Evolutionary conservation across 371 early-diverging fungal species (phyloP).

Genomic region (Choanephora cucurbitarum): DNA sequence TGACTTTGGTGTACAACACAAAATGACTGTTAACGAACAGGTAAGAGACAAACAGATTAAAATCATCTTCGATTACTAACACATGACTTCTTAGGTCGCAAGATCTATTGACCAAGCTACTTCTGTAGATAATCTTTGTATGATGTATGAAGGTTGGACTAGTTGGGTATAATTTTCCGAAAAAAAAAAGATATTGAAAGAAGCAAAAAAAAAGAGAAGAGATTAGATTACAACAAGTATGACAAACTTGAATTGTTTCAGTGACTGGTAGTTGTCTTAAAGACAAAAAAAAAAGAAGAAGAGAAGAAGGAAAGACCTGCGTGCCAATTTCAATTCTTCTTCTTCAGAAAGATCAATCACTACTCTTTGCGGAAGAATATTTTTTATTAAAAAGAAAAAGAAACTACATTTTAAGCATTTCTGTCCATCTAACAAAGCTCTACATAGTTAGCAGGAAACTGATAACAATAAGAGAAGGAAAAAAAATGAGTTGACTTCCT

Average conservation of each 20-base stretch:
- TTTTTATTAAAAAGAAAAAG: too few relatives aligned
- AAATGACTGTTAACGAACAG: conserved; percentile 64
- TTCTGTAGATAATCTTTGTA: conserved; percentile 57
- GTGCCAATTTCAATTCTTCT: too few relatives aligned
- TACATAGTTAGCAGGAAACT: conserved; percentile 86
- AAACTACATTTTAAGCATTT: neutral
- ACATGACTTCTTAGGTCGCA: conserved; percentile 29
- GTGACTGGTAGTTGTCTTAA: too few relatives aligned
- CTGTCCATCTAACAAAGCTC: conserved; percentile 19
- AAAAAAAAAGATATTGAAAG: too few relatives aligned
- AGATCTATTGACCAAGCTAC: conserved; percentile 62
- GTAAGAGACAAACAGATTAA: neutral
- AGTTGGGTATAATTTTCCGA: conserved; percentile 58
- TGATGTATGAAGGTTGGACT: conserved; percentile 63
- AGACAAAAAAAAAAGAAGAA: too few relatives aligned
- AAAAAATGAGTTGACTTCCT: neutral
- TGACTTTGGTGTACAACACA: conserved; percentile 55
- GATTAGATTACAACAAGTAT: too few relatives aligned
- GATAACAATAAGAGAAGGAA: conserved; percentile 12
- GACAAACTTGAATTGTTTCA: too few relatives aligned
- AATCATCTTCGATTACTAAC: neutral
- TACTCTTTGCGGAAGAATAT: neutral
- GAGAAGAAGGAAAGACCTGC: too few relatives aligned
- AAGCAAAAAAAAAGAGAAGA: neutral
- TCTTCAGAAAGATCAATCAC: too few relatives aligned